Conservation (phyloP, 169 alveolate genomes). For the Plasmodium inui region DNA sequence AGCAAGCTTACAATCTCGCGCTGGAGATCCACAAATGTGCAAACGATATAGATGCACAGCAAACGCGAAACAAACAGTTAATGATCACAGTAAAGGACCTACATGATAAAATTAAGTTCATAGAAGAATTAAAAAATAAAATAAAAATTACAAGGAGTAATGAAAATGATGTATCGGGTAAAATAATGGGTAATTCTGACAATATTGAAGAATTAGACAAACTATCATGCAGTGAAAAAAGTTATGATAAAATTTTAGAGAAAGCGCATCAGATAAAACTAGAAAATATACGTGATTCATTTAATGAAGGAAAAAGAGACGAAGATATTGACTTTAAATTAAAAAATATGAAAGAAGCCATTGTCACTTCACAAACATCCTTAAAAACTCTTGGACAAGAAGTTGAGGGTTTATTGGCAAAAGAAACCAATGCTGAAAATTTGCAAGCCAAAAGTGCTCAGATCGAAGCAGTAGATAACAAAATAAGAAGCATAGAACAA, state of each 20-base stretch:
- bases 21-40: not conserved
- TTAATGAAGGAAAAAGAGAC: not conserved
- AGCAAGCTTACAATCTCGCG: not conserved
- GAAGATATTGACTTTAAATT: not conserved
- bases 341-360: not conserved
- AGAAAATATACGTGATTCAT: not conserved
- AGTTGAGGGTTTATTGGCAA: not conserved
- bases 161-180: not conserved
- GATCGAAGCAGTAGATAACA: not conserved
- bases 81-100: not conserved
- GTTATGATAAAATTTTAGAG: slow-evolving; percentile 7
- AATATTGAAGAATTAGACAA: not conserved
- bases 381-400: not conserved
- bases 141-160: not conserved
- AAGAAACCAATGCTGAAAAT: not conserved
- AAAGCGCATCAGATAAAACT: not conserved
- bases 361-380: not conserved
- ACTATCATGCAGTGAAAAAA: not conserved
- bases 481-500: not conserved
- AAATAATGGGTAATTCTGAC: not conserved
- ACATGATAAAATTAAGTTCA: not conserved
- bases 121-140: slow-evolving; percentile 1
- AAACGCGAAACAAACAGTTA: not conserved
- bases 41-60: not conserved
- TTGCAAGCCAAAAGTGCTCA: not conserved